Base-by-base conservation (phyloP, 176 grass and related monocot species). In the Tillandsia fasciculata region DNA sequence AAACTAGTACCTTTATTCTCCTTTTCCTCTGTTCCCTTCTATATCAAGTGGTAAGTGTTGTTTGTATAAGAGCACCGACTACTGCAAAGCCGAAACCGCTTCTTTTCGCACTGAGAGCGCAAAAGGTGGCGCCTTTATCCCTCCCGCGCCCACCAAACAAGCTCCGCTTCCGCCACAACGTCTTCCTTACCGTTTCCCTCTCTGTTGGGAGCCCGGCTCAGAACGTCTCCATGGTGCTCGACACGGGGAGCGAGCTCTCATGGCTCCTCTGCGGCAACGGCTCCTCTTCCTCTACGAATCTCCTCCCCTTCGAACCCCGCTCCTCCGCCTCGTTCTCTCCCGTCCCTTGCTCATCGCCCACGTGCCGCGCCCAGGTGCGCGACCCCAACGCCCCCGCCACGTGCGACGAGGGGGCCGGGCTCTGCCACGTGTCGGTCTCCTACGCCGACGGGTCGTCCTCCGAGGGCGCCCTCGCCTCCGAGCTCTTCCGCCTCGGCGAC, bases 241-340 rank as follows among this genome's bases (percentile, higher is more conserved):
- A 97, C 79, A 97, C 93, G 7, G 93, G 93, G 27, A 97, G 93
- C 74, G 93, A 97, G 89, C 93, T 97, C 9, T 90, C 93, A 9
- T 97, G 93, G 93, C 79, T 97, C 11, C 86, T 86, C 64, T 97
- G 89, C 72, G 11, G 12, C 63, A 11, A 3, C 49, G 1, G 29
- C 73, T 15, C 14, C 9, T 50, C 61, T 9, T 50, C 64, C 18
- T 33, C 63, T 2, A 53, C 33, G 52, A 48, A 15, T 17, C 12
- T 27, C 66, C 63, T 70, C 12, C 64, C 81, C 8, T 97, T 90
- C 57, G 73, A 68, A 0, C 81, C 83, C 0, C 15, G 28, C 51
- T 72, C 74, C 29, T 97, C 93, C 20, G 7, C 79, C 18, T 89
- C 73, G 68, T 92, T 81, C 83, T 79, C 93, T 28, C 28, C 89